phyloP scores from a whole-genome alignment of 1,284 basidiomycete genomes.

The Apiotrichum domesticum region DNA sequence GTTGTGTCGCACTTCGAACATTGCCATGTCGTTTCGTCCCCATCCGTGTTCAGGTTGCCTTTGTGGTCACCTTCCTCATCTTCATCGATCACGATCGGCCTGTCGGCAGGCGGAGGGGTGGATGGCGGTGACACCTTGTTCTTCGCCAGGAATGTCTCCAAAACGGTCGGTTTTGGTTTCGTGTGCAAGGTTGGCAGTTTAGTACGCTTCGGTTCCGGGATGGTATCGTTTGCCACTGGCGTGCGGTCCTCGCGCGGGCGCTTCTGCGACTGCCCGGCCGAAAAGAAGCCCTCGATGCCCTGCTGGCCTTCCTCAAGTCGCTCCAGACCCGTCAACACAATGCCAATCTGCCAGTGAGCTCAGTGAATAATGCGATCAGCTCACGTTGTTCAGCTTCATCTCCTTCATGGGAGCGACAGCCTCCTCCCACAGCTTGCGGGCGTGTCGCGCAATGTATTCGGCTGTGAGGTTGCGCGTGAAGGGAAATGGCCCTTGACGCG shows the following conservation, averaged over 20 bases:
- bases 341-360: constrained; percentile 50
- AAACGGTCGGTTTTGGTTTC: constrained; percentile 17
- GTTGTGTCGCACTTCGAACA: constrained; percentile 27
- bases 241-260: neutral
- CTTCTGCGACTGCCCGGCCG: constrained; percentile 1
- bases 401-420: constrained; percentile 55
- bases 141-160: constrained; percentile 27
- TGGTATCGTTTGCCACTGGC: constrained; percentile 10
- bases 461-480: constrained; percentile 67
- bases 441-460: constrained; percentile 70
- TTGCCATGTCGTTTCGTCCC: constrained; percentile 11
- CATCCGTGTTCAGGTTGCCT: neutral
- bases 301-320: constrained; percentile 72
- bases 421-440: constrained; percentile 81
- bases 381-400: constrained; percentile 62
- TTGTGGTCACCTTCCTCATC: neutral
- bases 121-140: neutral
- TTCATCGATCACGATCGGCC: neutral
- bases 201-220: constrained; percentile 23
- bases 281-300: constrained; percentile 79
- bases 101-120: no score
- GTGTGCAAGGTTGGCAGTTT: constrained; percentile 29
- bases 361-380: neutral
- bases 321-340: constrained; percentile 80
- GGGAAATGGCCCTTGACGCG: constrained; percentile 77